phyloP scores from a whole-genome alignment of 2,329 filamentous ascomycete species.

The Trichoderma sp. region DNA sequence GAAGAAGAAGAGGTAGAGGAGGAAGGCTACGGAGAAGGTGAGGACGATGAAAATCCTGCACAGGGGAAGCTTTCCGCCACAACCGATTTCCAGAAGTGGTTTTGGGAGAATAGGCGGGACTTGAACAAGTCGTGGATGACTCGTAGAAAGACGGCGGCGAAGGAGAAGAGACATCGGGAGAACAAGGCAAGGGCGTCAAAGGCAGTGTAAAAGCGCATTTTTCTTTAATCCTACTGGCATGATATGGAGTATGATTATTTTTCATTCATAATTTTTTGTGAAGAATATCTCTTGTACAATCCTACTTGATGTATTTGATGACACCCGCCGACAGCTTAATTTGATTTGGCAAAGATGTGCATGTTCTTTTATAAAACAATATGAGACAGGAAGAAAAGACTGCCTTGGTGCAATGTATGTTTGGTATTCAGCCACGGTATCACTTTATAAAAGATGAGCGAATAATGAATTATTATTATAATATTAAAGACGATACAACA shows the following conservation, averaged over 20 bases:
- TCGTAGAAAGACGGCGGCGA: slow-evolving; percentile 61
- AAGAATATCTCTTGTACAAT: neutral
- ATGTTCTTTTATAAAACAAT: neutral
- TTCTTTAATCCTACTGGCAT: neutral
- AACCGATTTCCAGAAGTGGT: slow-evolving; percentile 65
- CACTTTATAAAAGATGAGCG: neutral
- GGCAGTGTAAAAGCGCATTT: slow-evolving; percentile 35
- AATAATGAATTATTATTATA: neutral
- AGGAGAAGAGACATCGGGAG: slow-evolving; percentile 68
- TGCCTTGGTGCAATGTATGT: neutral
- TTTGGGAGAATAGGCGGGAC: slow-evolving; percentile 67
- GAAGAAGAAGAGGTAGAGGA: slow-evolving; percentile 33
- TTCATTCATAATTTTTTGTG: neutral
- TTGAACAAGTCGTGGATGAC: slow-evolving; percentile 68
- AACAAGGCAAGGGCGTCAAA: slow-evolving; percentile 58
- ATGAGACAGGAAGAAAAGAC: neutral
- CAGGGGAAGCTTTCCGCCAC: slow-evolving; percentile 33
- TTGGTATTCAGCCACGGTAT: neutral
- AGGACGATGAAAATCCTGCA: slow-evolving; percentile 28
- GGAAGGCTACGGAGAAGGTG: slow-evolving; percentile 32
- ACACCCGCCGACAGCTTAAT: neutral
- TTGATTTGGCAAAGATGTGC: neutral
- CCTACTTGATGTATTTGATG: neutral
- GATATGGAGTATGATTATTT: neutral
- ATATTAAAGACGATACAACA: neutral